Conservation (phyloP, 176 grass and related monocot species). For the Oryza australiensis region DNA sequence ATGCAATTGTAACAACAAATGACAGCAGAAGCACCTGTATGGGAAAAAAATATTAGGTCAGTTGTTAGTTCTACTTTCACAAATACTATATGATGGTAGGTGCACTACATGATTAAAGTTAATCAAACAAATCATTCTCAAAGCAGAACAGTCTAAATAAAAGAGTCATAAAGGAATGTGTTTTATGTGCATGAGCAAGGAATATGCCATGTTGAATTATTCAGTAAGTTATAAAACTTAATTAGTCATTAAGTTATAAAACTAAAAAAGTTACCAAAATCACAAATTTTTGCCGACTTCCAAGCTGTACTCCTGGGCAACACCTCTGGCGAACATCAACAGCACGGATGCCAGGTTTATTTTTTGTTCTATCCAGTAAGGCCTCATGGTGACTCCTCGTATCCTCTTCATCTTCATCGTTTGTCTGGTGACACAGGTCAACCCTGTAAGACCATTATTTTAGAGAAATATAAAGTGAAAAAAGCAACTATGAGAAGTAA, state of each 20-base stretch:
- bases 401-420: conserved; percentile 97
- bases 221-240: conserved; percentile 17
- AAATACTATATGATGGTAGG: conserved; percentile 38
- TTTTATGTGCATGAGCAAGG: background rate
- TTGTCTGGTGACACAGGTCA: conserved; percentile 95
- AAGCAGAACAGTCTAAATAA: conserved; percentile 8
- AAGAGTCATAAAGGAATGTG: conserved; percentile 31
- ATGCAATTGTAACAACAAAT: conserved; percentile 82
- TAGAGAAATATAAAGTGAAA: conserved; percentile 35
- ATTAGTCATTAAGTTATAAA: conserved; percentile 16
- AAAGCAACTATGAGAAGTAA: conserved; percentile 19
- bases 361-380: conserved; percentile 81
- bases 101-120: conserved; percentile 22
- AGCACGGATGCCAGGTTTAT: conserved; percentile 48
- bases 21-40: conserved; percentile 79
- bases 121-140: conserved; percentile 29
- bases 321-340: conserved; percentile 56
- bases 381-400: conserved; percentile 64
- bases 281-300: conserved; percentile 93
- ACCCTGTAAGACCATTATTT: conserved; percentile 68
- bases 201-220: background rate
- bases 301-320: conserved; percentile 76
- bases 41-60: conserved; percentile 15
- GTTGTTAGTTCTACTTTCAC: conserved; percentile 18
- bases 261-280: conserved; percentile 68